These are phyloP conservation scores for Pseudogymnoascus sp. DNA, from an alignment of 2,329 filamentous ascomycete genomes.

Conservation along the genomic window DNA sequence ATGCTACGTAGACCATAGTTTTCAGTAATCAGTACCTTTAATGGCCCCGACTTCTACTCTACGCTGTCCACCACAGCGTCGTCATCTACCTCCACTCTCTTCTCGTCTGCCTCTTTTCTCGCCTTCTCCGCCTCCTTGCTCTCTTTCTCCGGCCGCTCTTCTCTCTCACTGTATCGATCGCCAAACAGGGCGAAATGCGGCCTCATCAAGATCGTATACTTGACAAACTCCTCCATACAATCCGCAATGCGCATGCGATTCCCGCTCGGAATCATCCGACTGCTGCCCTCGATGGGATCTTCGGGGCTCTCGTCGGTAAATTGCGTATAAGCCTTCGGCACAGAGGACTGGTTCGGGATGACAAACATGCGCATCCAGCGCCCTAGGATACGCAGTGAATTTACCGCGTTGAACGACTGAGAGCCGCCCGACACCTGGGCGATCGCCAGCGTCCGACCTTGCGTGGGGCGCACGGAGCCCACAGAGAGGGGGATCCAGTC, in stretches of 20 bases:
- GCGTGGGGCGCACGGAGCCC: slow-evolving; percentile 56
- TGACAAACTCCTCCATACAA: slow-evolving; percentile 64
- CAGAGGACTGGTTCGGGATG: slow-evolving; percentile 57
- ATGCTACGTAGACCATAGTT: neutral
- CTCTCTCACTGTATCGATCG: slow-evolving; percentile 55
- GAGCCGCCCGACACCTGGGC: slow-evolving; percentile 57
- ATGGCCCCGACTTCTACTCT: neutral
- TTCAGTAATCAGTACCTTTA: neutral
- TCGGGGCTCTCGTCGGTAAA: slow-evolving; percentile 40
- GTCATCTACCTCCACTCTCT: slow-evolving; percentile 69
- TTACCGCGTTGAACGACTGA: slow-evolving; percentile 61
- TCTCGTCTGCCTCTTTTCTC: slow-evolving; percentile 92
- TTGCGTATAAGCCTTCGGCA: slow-evolving; percentile 56
- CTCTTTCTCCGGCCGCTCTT: slow-evolving; percentile 31
- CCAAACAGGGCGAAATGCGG: slow-evolving; percentile 52
- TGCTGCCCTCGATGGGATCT: slow-evolving; percentile 31
- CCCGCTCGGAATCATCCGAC: slow-evolving; percentile 44
- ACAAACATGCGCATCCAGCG: slow-evolving; percentile 65
- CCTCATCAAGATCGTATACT: slow-evolving; percentile 59
- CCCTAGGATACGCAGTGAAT: slow-evolving; percentile 55
- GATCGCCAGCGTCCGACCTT: slow-evolving; percentile 55
- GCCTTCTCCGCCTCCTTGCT: slow-evolving; percentile 39
- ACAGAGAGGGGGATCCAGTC: slow-evolving; percentile 60
- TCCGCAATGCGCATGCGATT: slow-evolving; percentile 56
- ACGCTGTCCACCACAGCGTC: neutral